These are phyloP conservation scores for Boletus subcaerulescens DNA, from an alignment of 768 basidiomycete genomes.

Conservation along the genomic window DNA sequence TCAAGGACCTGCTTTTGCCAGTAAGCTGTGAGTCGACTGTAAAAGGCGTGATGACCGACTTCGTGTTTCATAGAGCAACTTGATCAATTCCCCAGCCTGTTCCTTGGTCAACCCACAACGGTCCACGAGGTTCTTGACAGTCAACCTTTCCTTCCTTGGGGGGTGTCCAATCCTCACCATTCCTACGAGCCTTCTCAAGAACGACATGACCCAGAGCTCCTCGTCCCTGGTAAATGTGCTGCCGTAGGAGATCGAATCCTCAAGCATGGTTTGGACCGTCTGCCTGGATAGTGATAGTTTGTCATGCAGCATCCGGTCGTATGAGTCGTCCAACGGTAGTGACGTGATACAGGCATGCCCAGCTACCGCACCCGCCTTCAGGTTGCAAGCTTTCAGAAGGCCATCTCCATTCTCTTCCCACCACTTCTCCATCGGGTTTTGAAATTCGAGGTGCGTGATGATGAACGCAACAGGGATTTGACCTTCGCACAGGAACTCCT, in stretches of 20 bases:
- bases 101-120: constrained; percentile 17
- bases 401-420: constrained; percentile 23
- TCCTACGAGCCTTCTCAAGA: constrained; percentile 19
- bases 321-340: not conserved
- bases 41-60: not conserved
- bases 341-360: constrained; percentile 33
- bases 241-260: constrained; percentile 21
- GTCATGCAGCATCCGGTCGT: not conserved
- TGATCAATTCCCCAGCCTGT: constrained; percentile 19
- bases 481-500: constrained; percentile 37
- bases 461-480: constrained; percentile 39
- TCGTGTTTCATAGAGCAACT: constrained; percentile 6
- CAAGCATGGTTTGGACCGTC: constrained; percentile 17
- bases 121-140: constrained; percentile 5
- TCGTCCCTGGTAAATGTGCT: constrained; percentile 13
- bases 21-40: not conserved
- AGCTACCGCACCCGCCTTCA: constrained; percentile 13
- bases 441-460: constrained; percentile 38
- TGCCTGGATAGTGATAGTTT: constrained; percentile 16
- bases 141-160: constrained; percentile 9
- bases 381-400: constrained; percentile 9
- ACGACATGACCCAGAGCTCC: constrained; percentile 21
- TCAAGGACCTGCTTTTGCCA: not conserved
- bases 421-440: constrained; percentile 30
- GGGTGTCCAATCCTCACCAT: constrained; percentile 10